phyloP scores from a whole-genome alignment of 179 eudicot species.

The Spinacia oleracea region DNA sequence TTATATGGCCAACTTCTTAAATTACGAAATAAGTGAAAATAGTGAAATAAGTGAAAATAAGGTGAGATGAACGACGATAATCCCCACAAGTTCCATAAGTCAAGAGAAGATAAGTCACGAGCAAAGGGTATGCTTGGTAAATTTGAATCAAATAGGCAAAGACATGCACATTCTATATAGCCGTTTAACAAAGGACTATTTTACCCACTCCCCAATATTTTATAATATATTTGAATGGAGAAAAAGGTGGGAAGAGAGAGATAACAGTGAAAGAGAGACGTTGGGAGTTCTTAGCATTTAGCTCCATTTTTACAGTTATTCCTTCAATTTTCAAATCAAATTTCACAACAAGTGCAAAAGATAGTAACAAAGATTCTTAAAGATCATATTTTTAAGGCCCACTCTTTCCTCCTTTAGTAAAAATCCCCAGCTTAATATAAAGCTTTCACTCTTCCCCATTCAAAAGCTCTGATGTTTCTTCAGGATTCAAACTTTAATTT shows the following conservation, averaged over 20 bases:
- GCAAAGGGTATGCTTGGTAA: background rate
- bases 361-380: background rate
- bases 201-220: constrained; percentile 24
- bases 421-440: background rate
- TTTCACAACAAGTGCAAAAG: constrained; percentile 18
- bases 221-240: constrained; percentile 23
- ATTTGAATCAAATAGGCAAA: background rate
- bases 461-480: background rate
- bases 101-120: no score
- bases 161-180: constrained; percentile 2
- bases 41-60: no score
- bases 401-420: background rate
- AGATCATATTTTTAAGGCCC: constrained; percentile 26
- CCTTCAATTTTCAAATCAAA: constrained; percentile 27
- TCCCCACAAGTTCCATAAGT: no score
- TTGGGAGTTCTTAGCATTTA: constrained; percentile 15
- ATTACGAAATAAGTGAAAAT: no score
- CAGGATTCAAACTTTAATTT: constrained; percentile 15
- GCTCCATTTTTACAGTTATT: background rate
- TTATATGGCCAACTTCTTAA: no score
- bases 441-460: constrained; percentile 10
- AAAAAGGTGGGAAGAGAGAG: constrained; percentile 27
- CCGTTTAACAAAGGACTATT: constrained; percentile 29
- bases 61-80: no score
- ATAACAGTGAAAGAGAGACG: constrained; percentile 27